Percentiles rank a stretch among this genome's conserved stretches.
Conservation (phyloP, 1,139 yeast species). For the Waltiozyma sp. region DNA sequence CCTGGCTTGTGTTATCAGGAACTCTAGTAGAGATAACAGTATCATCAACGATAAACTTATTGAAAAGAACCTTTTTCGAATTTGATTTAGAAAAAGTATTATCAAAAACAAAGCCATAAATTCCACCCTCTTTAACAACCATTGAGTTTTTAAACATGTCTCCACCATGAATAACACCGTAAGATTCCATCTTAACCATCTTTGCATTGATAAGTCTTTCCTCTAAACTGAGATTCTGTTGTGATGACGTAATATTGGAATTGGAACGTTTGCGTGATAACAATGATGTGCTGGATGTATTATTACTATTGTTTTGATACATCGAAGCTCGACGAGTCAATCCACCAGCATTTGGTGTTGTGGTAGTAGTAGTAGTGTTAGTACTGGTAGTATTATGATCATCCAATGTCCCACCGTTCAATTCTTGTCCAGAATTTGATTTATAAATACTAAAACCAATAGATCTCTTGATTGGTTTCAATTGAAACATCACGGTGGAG, state of each 20-base stretch:
- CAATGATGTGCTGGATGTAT: conserved; percentile 12
- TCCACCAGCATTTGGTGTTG: neutral
- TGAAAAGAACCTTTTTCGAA: conserved; percentile 70
- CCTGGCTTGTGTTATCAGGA: conserved; percentile 1
- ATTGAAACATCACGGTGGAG: conserved; percentile 63
- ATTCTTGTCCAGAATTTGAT: conserved; percentile 2
- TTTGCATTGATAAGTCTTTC: conserved; percentile 29
- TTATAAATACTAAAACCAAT: conserved; percentile 36
- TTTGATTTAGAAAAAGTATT: conserved; percentile 83
- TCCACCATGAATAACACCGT: conserved; percentile 39
- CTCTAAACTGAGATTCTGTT: conserved; percentile 23
- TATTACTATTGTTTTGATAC: conserved; percentile 4
- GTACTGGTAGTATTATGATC: conserved; percentile 2
- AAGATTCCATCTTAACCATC: conserved; percentile 29
- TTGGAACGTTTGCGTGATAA: conserved; percentile 17
- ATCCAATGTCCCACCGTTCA: conserved; percentile 2
- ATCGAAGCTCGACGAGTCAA: neutral
- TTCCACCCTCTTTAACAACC: conserved; percentile 36
- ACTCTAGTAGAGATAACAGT: neutral
- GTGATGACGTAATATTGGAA: conserved; percentile 12
- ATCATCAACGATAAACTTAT: conserved; percentile 23
- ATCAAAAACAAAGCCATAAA: conserved; percentile 83
- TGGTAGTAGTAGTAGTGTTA: neutral
- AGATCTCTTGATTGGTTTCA: conserved; percentile 78
- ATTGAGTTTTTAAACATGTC: conserved; percentile 55